Base-by-base conservation (phyloP, 1,284 basidiomycete genomes). In the Microbotryum silenes-acaulis region DNA sequence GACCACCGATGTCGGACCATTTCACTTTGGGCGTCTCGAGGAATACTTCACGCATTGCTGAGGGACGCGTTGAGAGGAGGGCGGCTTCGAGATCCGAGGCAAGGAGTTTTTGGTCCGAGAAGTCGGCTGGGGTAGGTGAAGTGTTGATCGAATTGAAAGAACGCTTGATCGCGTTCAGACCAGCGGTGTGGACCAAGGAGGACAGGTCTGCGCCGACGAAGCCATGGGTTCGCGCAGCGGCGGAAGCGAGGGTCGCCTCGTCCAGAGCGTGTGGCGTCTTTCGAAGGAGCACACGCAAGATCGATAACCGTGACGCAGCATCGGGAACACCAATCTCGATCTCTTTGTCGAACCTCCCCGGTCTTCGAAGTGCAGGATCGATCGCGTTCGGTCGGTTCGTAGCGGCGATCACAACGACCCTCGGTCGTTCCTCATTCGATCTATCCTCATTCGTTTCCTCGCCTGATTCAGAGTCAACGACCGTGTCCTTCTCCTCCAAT, bases 311-410 rank as follows among this genome's bases (percentile, higher is more conserved):
- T 1, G 90, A 90, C 46, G 83, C 81, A 2, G 85, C 83, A 72
- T 92, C 89, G 1, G 96, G 96, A 42, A 98, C 84, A 85, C 91
- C 94, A 69, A 98, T 93, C 75, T 99, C 96, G 50, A 99, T 90
- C 76, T 98, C 96, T 66, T 91, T 81, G 75, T 99, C 96, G 71
- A 99, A 94, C 65, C 96, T 80, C 2, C 96, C 96, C 4, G 96
- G 96, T 42, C 96, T 79, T 55, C 96, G 80, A 49, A 99, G 78
- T 0, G 96, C 96, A 33, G 93, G 94, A 75, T 99, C 96, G 62
- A 99, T 91, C 6, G 92, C 89, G 74, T 98, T 97, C 4, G 92
- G 94, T 44, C 96, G 81, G 75, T 99, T 98, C 1, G 96, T 98
- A 0, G 96, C 96, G 1, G 91, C 96, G 64, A 99, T 89, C 23